phyloP scores from a whole-genome alignment of 495 filamentous ascomycete species.

The Penicillium roqueforti region DNA sequence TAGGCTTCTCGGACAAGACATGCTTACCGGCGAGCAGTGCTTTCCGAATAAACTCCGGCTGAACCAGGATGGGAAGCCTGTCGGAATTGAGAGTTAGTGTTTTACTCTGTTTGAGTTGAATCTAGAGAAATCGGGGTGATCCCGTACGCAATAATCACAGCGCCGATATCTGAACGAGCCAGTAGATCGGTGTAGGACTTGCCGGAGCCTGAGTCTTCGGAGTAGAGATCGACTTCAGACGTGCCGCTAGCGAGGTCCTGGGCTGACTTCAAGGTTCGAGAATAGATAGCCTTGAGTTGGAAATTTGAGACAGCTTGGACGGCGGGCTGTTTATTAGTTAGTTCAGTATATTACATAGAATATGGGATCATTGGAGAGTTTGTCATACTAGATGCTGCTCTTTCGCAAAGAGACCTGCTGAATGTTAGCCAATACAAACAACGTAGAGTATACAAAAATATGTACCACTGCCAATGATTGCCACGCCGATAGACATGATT shows the following conservation, averaged over 20 bases:
- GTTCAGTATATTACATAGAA: background rate
- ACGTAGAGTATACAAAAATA: slow-evolving; percentile 31
- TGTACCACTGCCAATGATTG: slow-evolving; percentile 64
- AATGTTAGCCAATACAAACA: slow-evolving; percentile 9
- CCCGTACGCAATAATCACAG: slow-evolving; percentile 62
- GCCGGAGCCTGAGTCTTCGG: slow-evolving; percentile 56
- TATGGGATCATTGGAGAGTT: slow-evolving; percentile 13
- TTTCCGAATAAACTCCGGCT: slow-evolving; percentile 36
- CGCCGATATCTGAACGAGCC: slow-evolving; percentile 57
- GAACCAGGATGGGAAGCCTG: slow-evolving; percentile 38
- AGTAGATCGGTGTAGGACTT: slow-evolving; percentile 57
- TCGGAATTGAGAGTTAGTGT: slow-evolving; percentile 21
- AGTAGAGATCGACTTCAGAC: slow-evolving; percentile 49
- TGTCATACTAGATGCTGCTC: slow-evolving; percentile 40
- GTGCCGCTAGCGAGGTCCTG: slow-evolving; percentile 36
- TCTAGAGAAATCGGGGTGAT: background rate
- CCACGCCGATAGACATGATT: slow-evolving; percentile 50
- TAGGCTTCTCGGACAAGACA: slow-evolving; percentile 80
- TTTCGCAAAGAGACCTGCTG: slow-evolving; percentile 46
- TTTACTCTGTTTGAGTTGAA: background rate
- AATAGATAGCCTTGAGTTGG: slow-evolving; percentile 58
- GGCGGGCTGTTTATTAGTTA: slow-evolving; percentile 42
- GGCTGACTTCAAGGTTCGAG: slow-evolving; percentile 53
- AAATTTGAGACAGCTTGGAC: slow-evolving; percentile 43
- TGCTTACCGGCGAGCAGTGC: slow-evolving; percentile 69